Conservation (phyloP, 148 eudicot species). For the Rhododendron williamsianum region DNA sequence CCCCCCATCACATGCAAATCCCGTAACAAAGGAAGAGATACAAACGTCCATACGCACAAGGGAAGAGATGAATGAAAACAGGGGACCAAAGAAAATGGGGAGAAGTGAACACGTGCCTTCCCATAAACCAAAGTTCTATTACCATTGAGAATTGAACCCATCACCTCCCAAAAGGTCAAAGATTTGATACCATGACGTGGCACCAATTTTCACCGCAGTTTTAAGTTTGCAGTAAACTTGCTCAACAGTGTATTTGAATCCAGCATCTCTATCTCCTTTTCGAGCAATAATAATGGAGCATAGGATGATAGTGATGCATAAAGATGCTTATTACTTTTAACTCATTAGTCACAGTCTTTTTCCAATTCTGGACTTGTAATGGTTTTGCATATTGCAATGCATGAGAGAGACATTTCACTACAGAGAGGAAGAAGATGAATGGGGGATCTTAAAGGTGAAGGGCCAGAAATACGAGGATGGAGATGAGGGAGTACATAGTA, state of each 20-base stretch:
- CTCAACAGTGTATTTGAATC: too few species aligned
- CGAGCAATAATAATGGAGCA: background rate
- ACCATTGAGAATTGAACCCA: too few species aligned
- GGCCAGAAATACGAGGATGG: too few species aligned
- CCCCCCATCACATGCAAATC: background rate
- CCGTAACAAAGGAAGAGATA: background rate
- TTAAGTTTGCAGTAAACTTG: background rate
- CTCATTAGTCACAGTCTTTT: background rate
- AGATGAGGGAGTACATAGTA: too few species aligned
- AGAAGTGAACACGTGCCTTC: background rate
- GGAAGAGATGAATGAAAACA: too few species aligned
- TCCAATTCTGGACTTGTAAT: background rate
- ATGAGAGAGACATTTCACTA: too few species aligned
- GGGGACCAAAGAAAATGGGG: background rate
- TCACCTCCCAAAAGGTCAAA: too few species aligned
- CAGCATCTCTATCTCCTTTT: background rate
- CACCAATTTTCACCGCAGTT: too few species aligned
- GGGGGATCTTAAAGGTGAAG: too few species aligned
- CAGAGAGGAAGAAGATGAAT: too few species aligned
- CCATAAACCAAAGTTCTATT: background rate
- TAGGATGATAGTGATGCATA: background rate
- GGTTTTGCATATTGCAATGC: too few species aligned
- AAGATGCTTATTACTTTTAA: background rate
- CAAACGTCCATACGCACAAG: background rate
- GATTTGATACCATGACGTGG: too few species aligned